A percentile compares a stretch with the other conserved stretches of the same genome.
Evolutionary conservation across 1,139 yeast species (phyloP).

Genomic region (Blastobotrys proliferans): DNA sequence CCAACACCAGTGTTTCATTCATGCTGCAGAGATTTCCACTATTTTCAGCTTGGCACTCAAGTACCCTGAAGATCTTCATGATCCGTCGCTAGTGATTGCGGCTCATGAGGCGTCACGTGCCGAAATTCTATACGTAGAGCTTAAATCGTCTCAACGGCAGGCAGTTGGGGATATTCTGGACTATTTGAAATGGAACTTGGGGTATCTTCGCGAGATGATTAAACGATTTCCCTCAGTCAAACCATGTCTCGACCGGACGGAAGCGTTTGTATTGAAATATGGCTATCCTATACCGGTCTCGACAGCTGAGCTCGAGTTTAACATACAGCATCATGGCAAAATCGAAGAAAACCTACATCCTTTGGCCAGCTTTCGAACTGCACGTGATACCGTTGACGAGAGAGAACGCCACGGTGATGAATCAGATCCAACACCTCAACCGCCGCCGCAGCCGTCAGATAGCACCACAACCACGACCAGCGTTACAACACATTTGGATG

Average conservation of each 20-base stretch:
- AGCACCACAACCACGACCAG: too few relatives aligned
- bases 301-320: not conserved
- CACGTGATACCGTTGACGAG: not conserved
- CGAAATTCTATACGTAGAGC: constrained; percentile 5
- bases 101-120: constrained; percentile 15
- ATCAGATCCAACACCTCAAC: not conserved
- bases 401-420: constrained; percentile 3
- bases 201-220: constrained; percentile 4
- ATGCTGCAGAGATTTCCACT: constrained; percentile 8
- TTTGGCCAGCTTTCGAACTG: constrained; percentile 7
- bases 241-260: constrained; percentile 5
- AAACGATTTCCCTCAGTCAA: constrained; percentile 4
- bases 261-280: constrained; percentile 2
- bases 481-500: too few relatives aligned
- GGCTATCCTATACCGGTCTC: not conserved
- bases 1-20: constrained; percentile 9
- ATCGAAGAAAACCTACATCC: constrained; percentile 13
- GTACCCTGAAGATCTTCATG: constrained; percentile 4
- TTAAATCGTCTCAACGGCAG: constrained; percentile 2
- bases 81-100: constrained; percentile 9
- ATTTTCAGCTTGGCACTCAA: constrained; percentile 4
- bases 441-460: not conserved
- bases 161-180: not conserved
- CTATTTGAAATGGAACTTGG: not conserved
- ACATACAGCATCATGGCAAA: not conserved